phyloP scores from a whole-genome alignment of 2,329 filamentous ascomycete species.

The Rhinocladiella mackenziei region DNA sequence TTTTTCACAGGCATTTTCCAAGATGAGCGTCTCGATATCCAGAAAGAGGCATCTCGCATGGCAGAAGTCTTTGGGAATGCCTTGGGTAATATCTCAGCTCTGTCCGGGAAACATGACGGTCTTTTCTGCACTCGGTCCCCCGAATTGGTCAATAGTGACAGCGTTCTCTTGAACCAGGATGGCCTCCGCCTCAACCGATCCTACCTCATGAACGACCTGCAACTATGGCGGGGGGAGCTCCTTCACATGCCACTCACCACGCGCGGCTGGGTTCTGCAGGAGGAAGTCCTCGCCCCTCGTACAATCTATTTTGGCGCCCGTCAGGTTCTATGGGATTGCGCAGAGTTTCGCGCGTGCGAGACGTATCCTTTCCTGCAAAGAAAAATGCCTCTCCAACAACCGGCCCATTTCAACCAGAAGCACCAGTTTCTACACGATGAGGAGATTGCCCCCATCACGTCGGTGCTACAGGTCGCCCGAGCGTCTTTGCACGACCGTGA shows the following conservation, averaged over 20 bases:
- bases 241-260: conserved; percentile 31
- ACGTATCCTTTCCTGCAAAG: conserved; percentile 14
- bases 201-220: conserved; percentile 17
- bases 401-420: conserved; percentile 1
- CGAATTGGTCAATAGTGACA: conserved; percentile 9
- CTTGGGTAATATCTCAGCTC: conserved; percentile 20
- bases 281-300: conserved; percentile 37
- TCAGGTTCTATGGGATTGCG: conserved; percentile 42
- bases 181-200: conserved; percentile 1
- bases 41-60: conserved; percentile 15
- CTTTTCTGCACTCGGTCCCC: conserved; percentile 11
- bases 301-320: conserved; percentile 38
- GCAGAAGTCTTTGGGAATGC: conserved; percentile 19
- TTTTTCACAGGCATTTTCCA: conserved; percentile 12
- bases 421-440: conserved; percentile 10
- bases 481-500: not conserved
- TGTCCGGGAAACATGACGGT: conserved; percentile 12
- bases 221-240: conserved; percentile 17
- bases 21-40: conserved; percentile 17
- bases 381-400: conserved; percentile 1
- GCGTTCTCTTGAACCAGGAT: conserved; percentile 1
- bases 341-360: conserved; percentile 11
- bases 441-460: conserved; percentile 11
- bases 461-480: conserved; percentile 4
- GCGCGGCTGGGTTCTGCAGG: conserved; percentile 43